Evolutionary conservation across 2,329 filamentous ascomycete genomes (phyloP).

Genomic region (Fusarium sp.): DNA sequence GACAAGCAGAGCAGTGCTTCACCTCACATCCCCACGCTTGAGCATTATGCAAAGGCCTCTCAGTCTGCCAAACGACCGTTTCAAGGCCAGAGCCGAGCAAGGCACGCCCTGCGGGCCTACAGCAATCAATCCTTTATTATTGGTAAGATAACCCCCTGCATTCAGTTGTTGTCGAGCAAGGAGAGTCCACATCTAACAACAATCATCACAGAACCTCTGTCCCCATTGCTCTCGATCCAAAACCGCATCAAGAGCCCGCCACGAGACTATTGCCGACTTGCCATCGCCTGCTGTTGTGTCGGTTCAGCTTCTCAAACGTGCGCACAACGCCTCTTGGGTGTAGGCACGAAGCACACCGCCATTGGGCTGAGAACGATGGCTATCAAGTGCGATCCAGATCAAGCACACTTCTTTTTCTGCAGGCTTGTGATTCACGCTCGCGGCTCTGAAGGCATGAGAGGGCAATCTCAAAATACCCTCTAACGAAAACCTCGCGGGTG

Average conservation of each 20-base stretch:
- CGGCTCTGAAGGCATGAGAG: not conserved
- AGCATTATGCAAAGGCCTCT: not conserved
- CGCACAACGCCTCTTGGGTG: accelerated
- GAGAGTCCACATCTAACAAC: not conserved
- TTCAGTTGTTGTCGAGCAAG: not conserved
- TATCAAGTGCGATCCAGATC: accelerated
- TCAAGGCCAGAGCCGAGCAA: not conserved
- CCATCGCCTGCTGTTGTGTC: not conserved
- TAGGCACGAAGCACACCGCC: not conserved
- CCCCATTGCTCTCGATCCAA: accelerated
- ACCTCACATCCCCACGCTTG: not conserved
- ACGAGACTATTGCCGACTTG: not conserved
- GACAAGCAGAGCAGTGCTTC: not conserved
- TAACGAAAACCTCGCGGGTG: no score
- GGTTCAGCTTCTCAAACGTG: accelerated
- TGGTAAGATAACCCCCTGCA: not conserved
- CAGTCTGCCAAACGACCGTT: accelerated
- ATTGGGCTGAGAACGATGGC: not conserved
- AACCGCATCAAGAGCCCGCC: accelerated
- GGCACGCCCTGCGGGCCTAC: not conserved
- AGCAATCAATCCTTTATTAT: not conserved
- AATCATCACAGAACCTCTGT: not conserved
- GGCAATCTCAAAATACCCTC: no score
- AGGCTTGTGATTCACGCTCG: not conserved
- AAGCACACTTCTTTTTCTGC: not conserved